A percentile compares a stretch with the other conserved stretches of the same genome.
Evolutionary conservation across 441 rosid genomes (phyloP).

Genomic region (Populus hybrid): DNA sequence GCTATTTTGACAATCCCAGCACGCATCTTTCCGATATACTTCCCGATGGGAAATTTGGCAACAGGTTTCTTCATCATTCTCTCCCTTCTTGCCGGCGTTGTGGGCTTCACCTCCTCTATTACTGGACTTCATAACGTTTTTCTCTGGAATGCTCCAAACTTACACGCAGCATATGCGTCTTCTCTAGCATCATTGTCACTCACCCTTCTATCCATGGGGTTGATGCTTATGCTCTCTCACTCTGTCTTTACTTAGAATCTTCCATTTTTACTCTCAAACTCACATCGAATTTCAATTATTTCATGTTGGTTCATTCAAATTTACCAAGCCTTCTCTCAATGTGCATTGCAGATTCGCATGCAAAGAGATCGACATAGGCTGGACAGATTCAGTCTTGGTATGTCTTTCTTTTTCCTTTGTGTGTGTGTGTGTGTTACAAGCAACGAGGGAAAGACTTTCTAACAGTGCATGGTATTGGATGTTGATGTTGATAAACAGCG

Average conservation of each 20-base stretch:
- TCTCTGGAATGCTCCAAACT: constrained; percentile 44
- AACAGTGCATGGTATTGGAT: not conserved
- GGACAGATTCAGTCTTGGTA: constrained; percentile 73
- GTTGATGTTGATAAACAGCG: constrained; percentile 45
- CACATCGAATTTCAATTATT: not conserved
- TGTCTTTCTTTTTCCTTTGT: constrained; percentile 1
- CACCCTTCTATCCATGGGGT: constrained; percentile 89
- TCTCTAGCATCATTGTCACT: constrained; percentile 66
- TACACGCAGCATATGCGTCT: constrained; percentile 64
- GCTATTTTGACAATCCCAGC: constrained; percentile 66
- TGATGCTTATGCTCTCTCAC: not conserved
- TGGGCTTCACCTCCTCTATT: constrained; percentile 76
- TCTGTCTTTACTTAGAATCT: not conserved
- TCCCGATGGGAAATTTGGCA: constrained; percentile 85
- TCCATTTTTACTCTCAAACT: not conserved
- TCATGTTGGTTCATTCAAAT: not conserved
- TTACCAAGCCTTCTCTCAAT: not conserved
- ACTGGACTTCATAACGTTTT: constrained; percentile 52
- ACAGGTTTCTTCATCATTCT: constrained; percentile 72
- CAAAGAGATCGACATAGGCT: constrained; percentile 76
- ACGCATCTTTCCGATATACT: constrained; percentile 73
- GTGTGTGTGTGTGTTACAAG: too few species aligned
- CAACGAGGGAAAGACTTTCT: not conserved
- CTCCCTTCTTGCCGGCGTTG: constrained; percentile 69
- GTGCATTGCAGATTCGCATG: constrained; percentile 64